These are phyloP conservation scores for Verbena officinalis DNA, from an alignment of 257 asterid genomes.

Conservation along the genomic window DNA sequence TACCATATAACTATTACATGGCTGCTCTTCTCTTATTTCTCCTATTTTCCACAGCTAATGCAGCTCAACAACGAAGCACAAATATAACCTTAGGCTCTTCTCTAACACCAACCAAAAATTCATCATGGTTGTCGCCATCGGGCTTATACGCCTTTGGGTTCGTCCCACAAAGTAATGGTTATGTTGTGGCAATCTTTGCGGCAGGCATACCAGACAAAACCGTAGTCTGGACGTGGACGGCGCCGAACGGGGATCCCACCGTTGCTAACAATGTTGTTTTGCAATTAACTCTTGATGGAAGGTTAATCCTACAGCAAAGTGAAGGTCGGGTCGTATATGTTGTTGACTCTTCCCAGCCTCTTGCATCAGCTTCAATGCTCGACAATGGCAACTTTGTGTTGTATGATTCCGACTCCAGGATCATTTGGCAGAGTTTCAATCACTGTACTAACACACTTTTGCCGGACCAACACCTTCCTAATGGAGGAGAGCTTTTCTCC, in stretches of 20 bases:
- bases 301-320: conserved; percentile 36
- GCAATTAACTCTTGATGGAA: conserved; percentile 34
- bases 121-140: conserved; percentile 40
- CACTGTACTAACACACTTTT: conserved; percentile 50
- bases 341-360: background rate
- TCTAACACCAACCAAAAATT: conserved; percentile 38
- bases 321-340: conserved; percentile 12
- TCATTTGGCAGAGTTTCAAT: conserved; percentile 61
- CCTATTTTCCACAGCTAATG: conserved; percentile 9
- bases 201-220: conserved; percentile 20
- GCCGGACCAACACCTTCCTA: conserved; percentile 38
- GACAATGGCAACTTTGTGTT: conserved; percentile 60
- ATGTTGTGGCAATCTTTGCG: conserved; percentile 34
- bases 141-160: conserved; percentile 45
- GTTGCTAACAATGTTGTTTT: conserved; percentile 26
- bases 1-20: too few relatives aligned
- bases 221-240: conserved; percentile 43
- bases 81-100: conserved; percentile 47
- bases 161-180: conserved; percentile 25
- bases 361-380: conserved; percentile 46
- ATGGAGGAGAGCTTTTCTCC: conserved; percentile 31
- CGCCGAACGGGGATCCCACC: conserved; percentile 34
- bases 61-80: conserved; percentile 34
- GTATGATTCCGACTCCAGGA: conserved; percentile 18
- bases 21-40: conserved; percentile 22